These are phyloP conservation scores for Blastobotrys proliferans DNA, from an alignment of 1,139 yeast species.

Conservation along the genomic window DNA sequence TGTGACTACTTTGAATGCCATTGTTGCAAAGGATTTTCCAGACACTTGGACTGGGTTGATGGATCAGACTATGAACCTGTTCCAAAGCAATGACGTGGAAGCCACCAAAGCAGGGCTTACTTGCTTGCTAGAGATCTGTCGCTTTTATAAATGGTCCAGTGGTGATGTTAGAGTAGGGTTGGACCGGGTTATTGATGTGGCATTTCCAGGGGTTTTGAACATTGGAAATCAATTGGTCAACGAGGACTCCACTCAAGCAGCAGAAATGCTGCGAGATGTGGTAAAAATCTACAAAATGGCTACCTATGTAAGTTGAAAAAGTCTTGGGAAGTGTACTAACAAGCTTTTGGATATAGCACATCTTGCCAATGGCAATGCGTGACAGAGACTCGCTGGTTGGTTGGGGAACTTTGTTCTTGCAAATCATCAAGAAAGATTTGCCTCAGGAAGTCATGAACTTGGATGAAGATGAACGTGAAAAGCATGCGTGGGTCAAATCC, in stretches of 20 bases:
- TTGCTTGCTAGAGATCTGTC: constrained; percentile 68
- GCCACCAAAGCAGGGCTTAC: constrained; percentile 72
- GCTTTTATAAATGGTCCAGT: constrained; percentile 72
- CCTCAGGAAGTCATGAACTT: constrained; percentile 47
- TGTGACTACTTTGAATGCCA: constrained; percentile 62
- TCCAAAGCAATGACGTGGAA: constrained; percentile 51
- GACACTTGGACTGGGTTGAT: constrained; percentile 65
- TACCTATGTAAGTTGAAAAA: constrained; percentile 40
- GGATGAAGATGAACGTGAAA: constrained; percentile 46
- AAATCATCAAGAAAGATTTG: constrained; percentile 56
- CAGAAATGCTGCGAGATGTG: constrained; percentile 74
- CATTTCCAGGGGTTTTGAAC: constrained; percentile 65
- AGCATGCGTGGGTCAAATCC: constrained; percentile 64
- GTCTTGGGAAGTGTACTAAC: background rate
- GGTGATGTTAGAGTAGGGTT: constrained; percentile 56
- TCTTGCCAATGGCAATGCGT: constrained; percentile 69
- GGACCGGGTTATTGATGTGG: constrained; percentile 56
- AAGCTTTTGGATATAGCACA: constrained; percentile 46
- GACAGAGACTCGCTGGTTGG: constrained; percentile 50
- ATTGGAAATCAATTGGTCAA: constrained; percentile 59
- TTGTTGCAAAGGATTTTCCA: constrained; percentile 69
- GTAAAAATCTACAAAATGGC: constrained; percentile 79
- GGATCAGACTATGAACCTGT: constrained; percentile 53
- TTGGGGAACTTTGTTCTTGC: constrained; percentile 79
- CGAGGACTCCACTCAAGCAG: constrained; percentile 45